Evolutionary conservation across 2,329 filamentous ascomycete species (phyloP).

Genomic region (Pochonia chlamydosporia): DNA sequence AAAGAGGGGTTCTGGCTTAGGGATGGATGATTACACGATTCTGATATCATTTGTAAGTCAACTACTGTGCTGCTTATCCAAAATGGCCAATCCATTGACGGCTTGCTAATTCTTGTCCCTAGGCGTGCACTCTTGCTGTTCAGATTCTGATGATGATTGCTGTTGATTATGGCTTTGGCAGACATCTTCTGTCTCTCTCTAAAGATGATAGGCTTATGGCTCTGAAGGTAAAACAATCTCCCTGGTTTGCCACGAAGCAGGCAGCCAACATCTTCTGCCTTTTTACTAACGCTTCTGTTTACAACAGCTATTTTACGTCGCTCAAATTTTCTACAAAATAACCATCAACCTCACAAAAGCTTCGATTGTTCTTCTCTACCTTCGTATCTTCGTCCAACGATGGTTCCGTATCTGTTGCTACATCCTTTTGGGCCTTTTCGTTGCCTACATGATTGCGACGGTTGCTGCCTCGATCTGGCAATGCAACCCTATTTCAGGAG

Average conservation of each 20-base stretch:
- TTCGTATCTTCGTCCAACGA: conserved; percentile 44
- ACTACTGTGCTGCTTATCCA: background rate
- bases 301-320: conserved; percentile 44
- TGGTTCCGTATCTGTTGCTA: conserved; percentile 40
- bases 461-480: conserved; percentile 41
- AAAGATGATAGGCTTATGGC: conserved; percentile 27
- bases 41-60: conserved; percentile 32
- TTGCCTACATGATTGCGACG: conserved; percentile 40
- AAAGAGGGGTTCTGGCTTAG: conserved; percentile 27
- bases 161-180: conserved; percentile 36
- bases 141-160: conserved; percentile 34
- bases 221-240: conserved; percentile 23
- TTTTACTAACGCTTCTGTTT: too few relatives aligned
- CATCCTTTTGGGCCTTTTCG: conserved; percentile 33
- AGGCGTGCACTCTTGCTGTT: conserved; percentile 31
- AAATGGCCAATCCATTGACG: background rate
- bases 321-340: conserved; percentile 49
- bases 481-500: conserved; percentile 40
- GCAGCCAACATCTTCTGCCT: too few relatives aligned
- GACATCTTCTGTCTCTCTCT: conserved; percentile 30
- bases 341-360: conserved; percentile 48
- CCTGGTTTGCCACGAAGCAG: background rate
- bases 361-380: conserved; percentile 47
- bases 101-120: background rate
- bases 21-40: conserved; percentile 38